Evolutionary conservation across 2,329 filamentous ascomycete genomes (phyloP), one percentile per base, ranked within the genome.

Genomic region (Leptographium procerum): DNA sequence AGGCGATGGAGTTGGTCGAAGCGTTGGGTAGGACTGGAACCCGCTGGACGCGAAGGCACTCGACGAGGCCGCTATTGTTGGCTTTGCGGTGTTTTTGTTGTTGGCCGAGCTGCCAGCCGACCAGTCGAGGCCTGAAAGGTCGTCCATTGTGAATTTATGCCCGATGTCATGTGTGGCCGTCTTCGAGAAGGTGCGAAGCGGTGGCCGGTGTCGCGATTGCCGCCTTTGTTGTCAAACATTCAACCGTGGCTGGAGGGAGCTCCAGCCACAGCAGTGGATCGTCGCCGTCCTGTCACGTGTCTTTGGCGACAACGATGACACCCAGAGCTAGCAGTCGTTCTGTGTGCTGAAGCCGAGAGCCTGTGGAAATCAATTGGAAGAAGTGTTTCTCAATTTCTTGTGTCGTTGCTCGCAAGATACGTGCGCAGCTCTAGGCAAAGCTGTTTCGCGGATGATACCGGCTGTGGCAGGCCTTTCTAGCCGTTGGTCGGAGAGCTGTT

Each of bases 111-210:
- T 65, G 60, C 69, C 66, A 54, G 73, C 66, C 55, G 79, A 80
- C 82, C 82, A 86, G 70, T 80, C 79, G 65, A 85, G 74, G 63
- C 79, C 77, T 53, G 79, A 77, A 54, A 85, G 77, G 70, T 86
- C 82, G 64, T 85, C 80, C 83, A 86, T 86, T 13, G 26, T 45
- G 48, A 28, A 5, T n/a, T 43, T 5, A 13, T 33, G 24, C 26
- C 13, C 19, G 57, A 59, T 55, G 36, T 22, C 45, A 50, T 48
- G 50, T 26, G 50, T 43, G 31, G 36, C 36, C 36, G 36, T 40
- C 36, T 40, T 40, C 5, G 4, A 3, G 36, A n/a, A 40, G 11
- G 36, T 16, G 26, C 24, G 9, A 34, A 28, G 34, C 48, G 36
- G 33, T 36, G 9, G 29, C 28, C 22, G 10, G 48, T n/a, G 28